phyloP scores from a whole-genome alignment of 148 eudicot species.

The Chenopodium quinoa region DNA sequence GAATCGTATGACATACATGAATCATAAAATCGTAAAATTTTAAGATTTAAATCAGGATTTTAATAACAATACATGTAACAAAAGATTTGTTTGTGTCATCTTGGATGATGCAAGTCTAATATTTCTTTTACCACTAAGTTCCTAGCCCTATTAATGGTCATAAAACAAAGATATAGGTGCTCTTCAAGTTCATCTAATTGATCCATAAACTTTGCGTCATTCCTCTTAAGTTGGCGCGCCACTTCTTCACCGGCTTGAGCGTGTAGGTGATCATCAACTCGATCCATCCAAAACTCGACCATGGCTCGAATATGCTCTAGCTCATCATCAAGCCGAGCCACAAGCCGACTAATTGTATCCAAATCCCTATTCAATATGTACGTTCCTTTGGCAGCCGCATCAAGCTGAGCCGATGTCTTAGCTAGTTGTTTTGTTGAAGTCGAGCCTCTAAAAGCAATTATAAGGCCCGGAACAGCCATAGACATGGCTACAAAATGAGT shows the following conservation, averaged over 20 bases:
- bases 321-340: slow-evolving; percentile 75
- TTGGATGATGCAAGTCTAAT: slow-evolving; percentile 31
- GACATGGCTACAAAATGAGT: slow-evolving; percentile 51
- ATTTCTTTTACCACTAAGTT: slow-evolving; percentile 74
- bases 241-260: slow-evolving; percentile 61
- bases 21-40: too few relatives aligned
- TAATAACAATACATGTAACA: not conserved
- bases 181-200: slow-evolving; percentile 94
- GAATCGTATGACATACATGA: too few relatives aligned
- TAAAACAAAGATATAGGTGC: slow-evolving; percentile 80
- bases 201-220: slow-evolving; percentile 52
- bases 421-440: slow-evolving; percentile 35
- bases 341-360: slow-evolving; percentile 73
- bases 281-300: slow-evolving; percentile 52
- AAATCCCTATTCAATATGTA: slow-evolving; percentile 76
- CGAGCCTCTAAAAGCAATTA: slow-evolving; percentile 35
- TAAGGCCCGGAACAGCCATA: slow-evolving; percentile 55
- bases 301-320: slow-evolving; percentile 56
- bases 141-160: slow-evolving; percentile 86
- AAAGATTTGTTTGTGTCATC: not conserved
- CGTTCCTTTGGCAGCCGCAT: slow-evolving; percentile 77
- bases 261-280: slow-evolving; percentile 45
- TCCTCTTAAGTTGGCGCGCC: slow-evolving; percentile 55
- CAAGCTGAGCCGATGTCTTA: slow-evolving; percentile 56
- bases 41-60: not conserved